Percentiles rank a stretch among this genome's conserved stretches.
These are phyloP conservation scores for Mallotus repandus DNA, from an alignment of 441 rosid species.

Conservation along the genomic window DNA sequence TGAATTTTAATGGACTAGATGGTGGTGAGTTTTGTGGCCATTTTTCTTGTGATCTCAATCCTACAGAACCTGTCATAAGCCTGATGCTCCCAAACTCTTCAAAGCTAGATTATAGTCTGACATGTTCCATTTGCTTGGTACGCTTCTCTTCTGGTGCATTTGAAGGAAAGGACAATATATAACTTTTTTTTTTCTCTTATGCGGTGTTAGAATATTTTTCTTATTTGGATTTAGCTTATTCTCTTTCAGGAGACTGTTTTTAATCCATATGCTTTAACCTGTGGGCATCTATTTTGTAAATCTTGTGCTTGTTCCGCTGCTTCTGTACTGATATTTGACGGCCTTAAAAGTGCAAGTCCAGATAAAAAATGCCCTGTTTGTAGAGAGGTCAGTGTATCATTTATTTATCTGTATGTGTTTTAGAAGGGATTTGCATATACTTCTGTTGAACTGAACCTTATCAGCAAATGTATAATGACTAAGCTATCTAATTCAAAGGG, in stretches of 20 bases:
- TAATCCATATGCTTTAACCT: slow-evolving; percentile 77
- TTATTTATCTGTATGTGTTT: not conserved
- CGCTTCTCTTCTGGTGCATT: slow-evolving; percentile 14
- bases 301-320: slow-evolving; percentile 89
- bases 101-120: slow-evolving; percentile 63
- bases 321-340: slow-evolving; percentile 65
- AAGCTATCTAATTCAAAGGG: not conserved
- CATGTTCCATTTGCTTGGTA: slow-evolving; percentile 87
- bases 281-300: slow-evolving; percentile 92
- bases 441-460: too few species aligned
- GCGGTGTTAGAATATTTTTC: not conserved
- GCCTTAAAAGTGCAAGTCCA: slow-evolving; percentile 60
- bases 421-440: too few species aligned
- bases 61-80: slow-evolving; percentile 48
- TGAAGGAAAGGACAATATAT: too few species aligned
- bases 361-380: slow-evolving; percentile 76
- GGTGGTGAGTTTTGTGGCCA: slow-evolving; percentile 41
- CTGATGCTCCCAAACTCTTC: slow-evolving; percentile 59
- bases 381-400: slow-evolving; percentile 63
- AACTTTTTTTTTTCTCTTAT: too few species aligned
- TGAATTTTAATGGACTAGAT: slow-evolving; percentile 57
- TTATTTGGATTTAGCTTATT: not conserved
- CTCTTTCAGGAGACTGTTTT: slow-evolving; percentile 68
- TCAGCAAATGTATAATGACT: not conserved
- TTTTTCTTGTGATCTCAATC: slow-evolving; percentile 55